A percentile compares a stretch with the other conserved stretches of the same genome.
These are phyloP conservation scores for Glebionis coronaria DNA, from an alignment of 129 eudicot genomes.

Conservation along the genomic window DNA sequence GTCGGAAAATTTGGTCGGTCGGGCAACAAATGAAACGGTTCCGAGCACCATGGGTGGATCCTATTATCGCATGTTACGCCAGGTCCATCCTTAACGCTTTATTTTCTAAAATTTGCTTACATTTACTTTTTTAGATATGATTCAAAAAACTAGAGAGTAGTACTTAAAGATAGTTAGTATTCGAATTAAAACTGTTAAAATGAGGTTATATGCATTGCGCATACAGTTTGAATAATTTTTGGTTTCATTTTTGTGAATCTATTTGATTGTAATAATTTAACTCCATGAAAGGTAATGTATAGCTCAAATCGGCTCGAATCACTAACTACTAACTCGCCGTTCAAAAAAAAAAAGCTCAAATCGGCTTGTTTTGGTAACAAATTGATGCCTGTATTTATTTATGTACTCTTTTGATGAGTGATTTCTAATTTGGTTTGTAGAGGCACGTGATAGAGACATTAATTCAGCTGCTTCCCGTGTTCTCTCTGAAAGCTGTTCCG, in stretches of 20 bases:
- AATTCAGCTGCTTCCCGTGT: conserved; percentile 87
- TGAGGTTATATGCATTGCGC: conserved; percentile 4
- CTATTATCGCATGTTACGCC: too few species aligned
- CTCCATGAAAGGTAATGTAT: too few species aligned
- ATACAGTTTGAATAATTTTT: not conserved
- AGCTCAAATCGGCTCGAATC: too few species aligned
- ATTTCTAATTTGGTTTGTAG: conserved; percentile 37
- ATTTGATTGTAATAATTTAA: not conserved
- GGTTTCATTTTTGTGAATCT: not conserved
- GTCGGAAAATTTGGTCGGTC: not conserved
- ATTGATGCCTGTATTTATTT: not conserved
- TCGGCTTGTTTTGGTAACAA: not conserved
- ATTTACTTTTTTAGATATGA: too few species aligned
- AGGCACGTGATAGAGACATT: conserved; percentile 88
- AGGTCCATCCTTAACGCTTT: too few species aligned
- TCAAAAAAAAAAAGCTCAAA: too few species aligned
- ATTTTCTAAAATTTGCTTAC: too few species aligned
- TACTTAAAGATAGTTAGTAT: too few species aligned
- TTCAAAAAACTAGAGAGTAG: too few species aligned
- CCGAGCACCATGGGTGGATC: too few species aligned
- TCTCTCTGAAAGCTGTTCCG: conserved; percentile 91
- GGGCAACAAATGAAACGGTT: not conserved
- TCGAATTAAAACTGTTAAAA: not conserved
- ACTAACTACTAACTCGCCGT: too few species aligned
- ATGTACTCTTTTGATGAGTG: not conserved